Base-by-base conservation (phyloP, 331 rosid species). In the Saraca asoca region DNA sequence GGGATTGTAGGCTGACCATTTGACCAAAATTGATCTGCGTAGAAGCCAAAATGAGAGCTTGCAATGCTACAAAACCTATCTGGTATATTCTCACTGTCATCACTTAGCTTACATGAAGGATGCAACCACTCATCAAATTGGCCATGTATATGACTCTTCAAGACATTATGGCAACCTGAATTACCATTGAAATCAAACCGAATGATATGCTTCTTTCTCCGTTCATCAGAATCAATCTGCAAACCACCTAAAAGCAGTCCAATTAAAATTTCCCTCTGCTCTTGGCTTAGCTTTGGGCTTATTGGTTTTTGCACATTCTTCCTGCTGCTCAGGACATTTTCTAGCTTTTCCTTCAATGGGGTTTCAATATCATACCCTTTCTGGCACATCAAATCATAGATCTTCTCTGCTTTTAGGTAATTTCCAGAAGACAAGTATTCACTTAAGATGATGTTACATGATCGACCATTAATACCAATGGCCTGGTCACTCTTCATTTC, bases 21-120 rank as follows among this genome's bases (percentile, higher is more conserved):
- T 37, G 95, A 83, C 98, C 98, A 93, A 80, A 93, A 93, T 62
- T 93, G 96, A 69, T 87, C 95, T 0, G 88, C 96, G 8, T 81
- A 90, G 80, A 89, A 90, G 50, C 95, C 85, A 70, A 93, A 90
- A 72, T 74, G 76, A 68, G 90, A 74, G 77, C 91, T 88, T 1
- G 87, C 77, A 72, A 87, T 67, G 53, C 94, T 87, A 67, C 82
- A 78, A 72, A 83, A 89, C 69, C 65, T 79, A 65, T 59, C 60
- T 6, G 95, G 98, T 70, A 84, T 56, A 35, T 76, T 73, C 67
- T 72, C 80, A 8, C 68, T 66, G 55, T 59, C 81, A 70, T 82
- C 84, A 14, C 76, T 70, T 63, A 69, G 70, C 84, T 88, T 82
- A 58, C 59, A 87, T 12, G 94, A 80, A 59, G 96, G 91, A 86